Evolutionary conservation across 108 stramenopile genomes (phyloP).

Genomic region (Mediolabrus comicus): DNA sequence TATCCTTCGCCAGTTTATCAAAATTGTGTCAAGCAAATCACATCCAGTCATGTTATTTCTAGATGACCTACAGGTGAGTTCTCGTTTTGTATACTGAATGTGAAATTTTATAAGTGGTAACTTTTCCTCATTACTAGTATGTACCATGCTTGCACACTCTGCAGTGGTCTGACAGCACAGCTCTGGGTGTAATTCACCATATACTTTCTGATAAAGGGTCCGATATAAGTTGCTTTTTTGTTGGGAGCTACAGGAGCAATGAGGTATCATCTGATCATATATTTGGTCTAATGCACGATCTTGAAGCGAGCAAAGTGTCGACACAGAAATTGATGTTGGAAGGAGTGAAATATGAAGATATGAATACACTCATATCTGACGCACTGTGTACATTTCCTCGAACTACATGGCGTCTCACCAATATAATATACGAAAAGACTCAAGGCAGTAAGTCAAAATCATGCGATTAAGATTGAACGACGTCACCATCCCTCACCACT

Average conservation of each 20-base stretch:
- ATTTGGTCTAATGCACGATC: constrained; percentile 11
- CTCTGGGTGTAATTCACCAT: constrained; percentile 25
- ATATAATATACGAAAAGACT: constrained; percentile 25
- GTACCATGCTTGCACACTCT: constrained; percentile 25
- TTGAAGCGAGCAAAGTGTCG: constrained; percentile 9
- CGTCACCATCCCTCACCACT: background rate
- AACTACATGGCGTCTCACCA: constrained; percentile 9
- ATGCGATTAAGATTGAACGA: background rate
- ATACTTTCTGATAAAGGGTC: constrained; percentile 27
- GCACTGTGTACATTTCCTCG: constrained; percentile 30
- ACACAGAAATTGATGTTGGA: constrained; percentile 7
- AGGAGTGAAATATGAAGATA: constrained; percentile 14
- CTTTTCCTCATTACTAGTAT: background rate
- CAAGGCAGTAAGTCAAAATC: constrained; percentile 15
- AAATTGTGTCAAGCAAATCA: constrained; percentile 25
- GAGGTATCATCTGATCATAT: constrained; percentile 35
- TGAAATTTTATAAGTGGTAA: constrained; percentile 21
- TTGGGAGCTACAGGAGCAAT: constrained; percentile 41
- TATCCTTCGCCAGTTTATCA: constrained; percentile 34
- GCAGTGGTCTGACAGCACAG: constrained; percentile 35
- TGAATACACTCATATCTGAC: constrained; percentile 38
- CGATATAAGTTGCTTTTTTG: constrained; percentile 28
- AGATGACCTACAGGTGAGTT: constrained; percentile 16
- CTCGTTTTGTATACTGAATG: constrained; percentile 13
- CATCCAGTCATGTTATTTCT: constrained; percentile 32